Base-by-base conservation (phyloP, 306 rosid species). In the Sicyos baderoa region DNA sequence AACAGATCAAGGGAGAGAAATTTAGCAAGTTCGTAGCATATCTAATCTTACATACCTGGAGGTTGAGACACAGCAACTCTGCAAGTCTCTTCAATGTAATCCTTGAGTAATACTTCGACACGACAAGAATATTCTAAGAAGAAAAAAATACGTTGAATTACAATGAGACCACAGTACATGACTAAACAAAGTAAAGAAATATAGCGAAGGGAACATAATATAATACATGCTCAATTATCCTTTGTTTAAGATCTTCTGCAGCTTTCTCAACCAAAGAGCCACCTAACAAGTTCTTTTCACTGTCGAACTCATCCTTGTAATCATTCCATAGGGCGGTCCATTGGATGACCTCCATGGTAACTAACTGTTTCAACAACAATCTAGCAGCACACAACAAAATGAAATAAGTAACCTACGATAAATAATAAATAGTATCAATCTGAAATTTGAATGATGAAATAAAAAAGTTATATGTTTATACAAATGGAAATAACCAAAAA, bases 291-390 rank as follows among this genome's bases (percentile, higher is more conserved):
- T 79, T 68, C 77, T 84, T 84, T 76, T 91, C 96, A 16, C 75
- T 88, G 79, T 86, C 91, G 74, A 91, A 91, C 72, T 88, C 96
- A 44, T 75, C 86, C 85, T 88, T 84, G 82, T 86, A 86, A 53
- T 87, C 59, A 77, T 85, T 85, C 97, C 96, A 91, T 23, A 91
- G 75, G 70, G 80, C 75, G 7, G 89, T 91, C 97, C 97, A 91
- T 75, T 88, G 96, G 78, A 91, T 75, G 52, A 91, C 97, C 79
- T 91, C 96, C 96, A 91, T 91, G 25, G 96, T 91, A 71, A 86
- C 88, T 69, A 91, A 72, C 72, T 88, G 96, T 83, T 91, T 91
- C 80, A 91, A 81, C 66, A 91, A 87, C 71, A 79, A 83, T 80
- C 96, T 86, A 19, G 49, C 27, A 69, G 44, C 47, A 69, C 32